Conservation (phyloP, 352 stramenopile species). For the Phytophthora cactorum region DNA sequence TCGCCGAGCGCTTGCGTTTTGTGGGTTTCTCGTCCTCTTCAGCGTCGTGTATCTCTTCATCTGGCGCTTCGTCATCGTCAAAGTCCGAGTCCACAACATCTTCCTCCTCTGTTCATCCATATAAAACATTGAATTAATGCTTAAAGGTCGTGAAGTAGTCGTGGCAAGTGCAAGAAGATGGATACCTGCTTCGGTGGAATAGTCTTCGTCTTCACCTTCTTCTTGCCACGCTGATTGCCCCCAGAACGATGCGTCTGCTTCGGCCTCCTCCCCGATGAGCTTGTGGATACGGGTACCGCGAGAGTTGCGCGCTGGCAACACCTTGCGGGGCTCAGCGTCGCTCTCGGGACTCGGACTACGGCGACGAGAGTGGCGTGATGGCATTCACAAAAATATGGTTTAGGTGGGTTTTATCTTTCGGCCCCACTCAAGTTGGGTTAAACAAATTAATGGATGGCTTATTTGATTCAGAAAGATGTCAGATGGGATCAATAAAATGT, state of each 20-base stretch:
- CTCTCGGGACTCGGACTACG: constrained; percentile 17
- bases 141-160: neutral
- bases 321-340: constrained; percentile 34
- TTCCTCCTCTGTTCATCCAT: constrained; percentile 71
- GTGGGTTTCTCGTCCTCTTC: constrained; percentile 54
- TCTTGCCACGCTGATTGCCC: constrained; percentile 86
- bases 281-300: constrained; percentile 82
- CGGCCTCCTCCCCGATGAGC: constrained; percentile 86
- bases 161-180: neutral
- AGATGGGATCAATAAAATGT: no score
- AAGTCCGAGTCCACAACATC: constrained; percentile 91
- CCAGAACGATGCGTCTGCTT: constrained; percentile 91
- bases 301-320: constrained; percentile 68
- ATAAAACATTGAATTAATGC: constrained; percentile 6
- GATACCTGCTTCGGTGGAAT: constrained; percentile 86
- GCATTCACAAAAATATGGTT: constrained; percentile 2
- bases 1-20: constrained; percentile 35
- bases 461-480: no score
- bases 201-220: constrained; percentile 86
- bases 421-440: no score
- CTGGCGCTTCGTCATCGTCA: constrained; percentile 80
- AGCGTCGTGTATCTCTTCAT: constrained; percentile 79
- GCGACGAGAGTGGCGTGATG: constrained; percentile 9
- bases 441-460: no score
- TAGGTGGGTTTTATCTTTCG: no score